Evolutionary conservation across 1,284 basidiomycete species (phyloP), one percentile per base, ranked within the genome.

Genomic region (Cutaneotrichosporon sp.): DNA sequence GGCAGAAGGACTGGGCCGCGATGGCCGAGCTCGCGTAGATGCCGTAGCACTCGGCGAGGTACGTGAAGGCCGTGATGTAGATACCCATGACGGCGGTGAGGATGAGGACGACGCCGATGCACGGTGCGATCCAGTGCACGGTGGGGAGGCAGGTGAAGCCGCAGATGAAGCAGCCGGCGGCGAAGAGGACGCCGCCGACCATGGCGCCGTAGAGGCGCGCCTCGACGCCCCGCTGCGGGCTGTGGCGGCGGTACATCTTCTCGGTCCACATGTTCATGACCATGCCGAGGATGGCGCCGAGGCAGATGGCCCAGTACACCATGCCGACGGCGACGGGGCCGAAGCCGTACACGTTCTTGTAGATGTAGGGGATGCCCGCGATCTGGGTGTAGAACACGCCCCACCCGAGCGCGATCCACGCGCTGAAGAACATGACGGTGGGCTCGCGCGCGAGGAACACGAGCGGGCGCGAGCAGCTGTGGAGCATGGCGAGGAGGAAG

Each of bases 361-460:
- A 90, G 24, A 87, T 83, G 10, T 84, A 85, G 0, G 84, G 79
- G 25, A 90, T 81, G 0, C 88, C 88, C 83, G 87, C 85, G 31
- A 91, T 80, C 62, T 90, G 78, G 61, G 84, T 85, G 72, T 86
- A 92, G 52, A 89, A 76, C 13, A 92, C 84, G 0, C 90, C 90
- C 90, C 90, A 92, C 1, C 84, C 84, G 62, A 89, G 87, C 1
- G 87, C 88, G 53, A 87, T 79, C 90, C 89, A 92, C 18, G 90
- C 64, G 62, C 87, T 88, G 75, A 92, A 88, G 66, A 86, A 85
- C 10, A 84, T 80, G 1, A 92, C 89, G 34, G 91, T 83, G 0
- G 89, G 89, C 69, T 94, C 91, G 0, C 89, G 89, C 38, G 86
- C 59, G 56, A 91, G 76, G 54, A 91, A 81, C 64, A 84, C 64